Base-by-base conservation (phyloP, 768 basidiomycete genomes). In the Cyathus striatus region DNA sequence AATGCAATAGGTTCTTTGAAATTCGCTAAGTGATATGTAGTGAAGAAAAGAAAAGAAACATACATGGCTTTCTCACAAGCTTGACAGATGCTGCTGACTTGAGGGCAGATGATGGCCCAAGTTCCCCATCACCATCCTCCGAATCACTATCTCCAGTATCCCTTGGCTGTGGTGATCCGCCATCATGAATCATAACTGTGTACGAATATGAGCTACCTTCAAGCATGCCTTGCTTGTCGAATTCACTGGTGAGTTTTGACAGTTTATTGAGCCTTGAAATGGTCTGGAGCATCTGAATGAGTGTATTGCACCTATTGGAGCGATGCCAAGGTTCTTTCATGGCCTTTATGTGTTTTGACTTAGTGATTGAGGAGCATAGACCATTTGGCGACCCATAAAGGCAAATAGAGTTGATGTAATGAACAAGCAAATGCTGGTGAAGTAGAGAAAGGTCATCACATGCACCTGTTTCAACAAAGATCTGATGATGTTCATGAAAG, bases 91-190 rank as follows among this genome's bases (percentile, higher is more conserved):
- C n/a, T 25, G n/a, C n/a, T n/a, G n/a, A n/a, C n/a, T n/a, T n/a
- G n/a, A 40, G 13, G 6, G 38, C 38, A 20, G 10, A 16, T 20
- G 38, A 22, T 40, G 38, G 21, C 38, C 38, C 13, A 18, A 23
- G 12, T 9, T 9, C 38, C 22, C 18, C 46, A 40, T 44, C 12
- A 37, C 38, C 34, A 32, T n/a, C 24, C 21, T 41, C 43, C n/a
- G n/a, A n/a, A n/a, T n/a, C n/a, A n/a, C n/a, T n/a, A n/a, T n/a
- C n/a, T n/a, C n/a, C n/a, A n/a, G n/a, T n/a, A n/a, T n/a, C n/a
- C n/a, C n/a, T n/a, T n/a, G n/a, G n/a, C n/a, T n/a, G n/a, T 23
- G 10, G 18, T 7, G 18, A 6, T 21, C 9, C 23, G 9, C 22
- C 9, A 6, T 23, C 21, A 20, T 10, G 10, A 9, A 10, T 23